A percentile compares a stretch with the other conserved stretches of the same genome.
Evolutionary conservation across 2,329 filamentous ascomycete species (phyloP).

Genomic region (Cladosporium sp.): DNA sequence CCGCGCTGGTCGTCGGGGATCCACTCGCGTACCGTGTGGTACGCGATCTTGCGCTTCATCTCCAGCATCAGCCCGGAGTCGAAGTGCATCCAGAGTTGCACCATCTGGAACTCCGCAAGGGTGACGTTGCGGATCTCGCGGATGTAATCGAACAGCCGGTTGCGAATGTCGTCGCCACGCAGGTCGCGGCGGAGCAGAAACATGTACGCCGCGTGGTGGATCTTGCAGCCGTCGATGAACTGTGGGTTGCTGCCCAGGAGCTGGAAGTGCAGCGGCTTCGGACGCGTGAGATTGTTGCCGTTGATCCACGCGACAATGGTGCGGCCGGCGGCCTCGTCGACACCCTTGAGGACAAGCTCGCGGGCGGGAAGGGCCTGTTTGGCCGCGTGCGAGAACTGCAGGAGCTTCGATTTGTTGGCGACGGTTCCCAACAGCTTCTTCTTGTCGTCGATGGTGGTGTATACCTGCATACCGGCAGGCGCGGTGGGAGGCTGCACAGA

Average conservation of each 20-base stretch:
- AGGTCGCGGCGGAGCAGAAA: conserved; percentile 5
- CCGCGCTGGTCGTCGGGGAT: background rate
- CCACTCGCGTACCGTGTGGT: conserved; percentile 5
- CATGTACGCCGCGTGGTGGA: conserved; percentile 9
- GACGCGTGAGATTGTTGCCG: background rate
- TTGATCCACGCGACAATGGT: conserved; percentile 11
- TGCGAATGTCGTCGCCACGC: conserved; percentile 13
- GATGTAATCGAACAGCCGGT: conserved; percentile 12
- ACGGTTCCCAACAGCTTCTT: background rate
- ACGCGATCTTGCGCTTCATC: conserved; percentile 11
- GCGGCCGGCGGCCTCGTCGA: conserved; percentile 2
- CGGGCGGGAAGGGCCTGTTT: background rate
- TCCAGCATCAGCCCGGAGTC: conserved; percentile 13
- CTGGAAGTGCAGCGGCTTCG: background rate
- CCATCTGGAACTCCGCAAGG: conserved; percentile 10
- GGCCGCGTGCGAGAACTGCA: background rate
- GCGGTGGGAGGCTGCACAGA: no score
- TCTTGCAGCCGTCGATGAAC: conserved; percentile 10
- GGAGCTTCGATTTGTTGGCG: background rate
- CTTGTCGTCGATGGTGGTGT: background rate
- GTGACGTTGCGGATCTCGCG: background rate
- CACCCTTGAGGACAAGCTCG: background rate
- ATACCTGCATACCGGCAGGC: no score
- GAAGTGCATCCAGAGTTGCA: conserved; percentile 8
- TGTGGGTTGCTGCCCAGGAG: background rate